phyloP scores from a whole-genome alignment of 2,329 filamentous ascomycete genomes.

The Colletotrichum chlorophyti region DNA sequence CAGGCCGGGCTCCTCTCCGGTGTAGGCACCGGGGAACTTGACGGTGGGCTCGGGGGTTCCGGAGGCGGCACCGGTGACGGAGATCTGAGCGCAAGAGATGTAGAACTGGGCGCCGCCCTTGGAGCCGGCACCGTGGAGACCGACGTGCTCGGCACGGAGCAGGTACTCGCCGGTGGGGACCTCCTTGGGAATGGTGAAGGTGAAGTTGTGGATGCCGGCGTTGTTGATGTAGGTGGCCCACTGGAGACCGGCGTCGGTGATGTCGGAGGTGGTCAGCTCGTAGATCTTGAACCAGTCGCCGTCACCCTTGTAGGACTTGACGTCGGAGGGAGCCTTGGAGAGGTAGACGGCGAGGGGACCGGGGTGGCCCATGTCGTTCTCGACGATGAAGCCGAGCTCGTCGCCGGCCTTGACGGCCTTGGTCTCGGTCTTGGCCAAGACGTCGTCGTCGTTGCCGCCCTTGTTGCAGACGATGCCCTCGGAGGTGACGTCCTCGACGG shows the following conservation, averaged over 20 bases:
- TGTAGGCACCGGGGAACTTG: slow-evolving; percentile 41
- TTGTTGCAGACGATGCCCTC: slow-evolving; percentile 47
- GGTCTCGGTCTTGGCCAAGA: slow-evolving; percentile 44
- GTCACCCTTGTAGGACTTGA: slow-evolving; percentile 39
- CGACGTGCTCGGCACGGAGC: slow-evolving; percentile 45
- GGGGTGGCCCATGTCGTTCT: slow-evolving; percentile 42
- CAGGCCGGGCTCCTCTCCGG: slow-evolving; percentile 40
- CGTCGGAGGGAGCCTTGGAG: slow-evolving; percentile 41
- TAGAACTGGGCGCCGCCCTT: slow-evolving; percentile 45
- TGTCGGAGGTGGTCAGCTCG: slow-evolving; percentile 37
- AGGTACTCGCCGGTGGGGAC: slow-evolving; percentile 44
- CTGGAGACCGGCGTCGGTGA: slow-evolving; percentile 37
- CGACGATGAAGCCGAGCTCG: slow-evolving; percentile 48
- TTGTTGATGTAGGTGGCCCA: slow-evolving; percentile 41
- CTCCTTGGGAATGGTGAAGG: slow-evolving; percentile 46
- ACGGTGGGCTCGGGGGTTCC: slow-evolving; percentile 38
- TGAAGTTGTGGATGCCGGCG: slow-evolving; percentile 42
- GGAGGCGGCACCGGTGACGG: slow-evolving; percentile 39
- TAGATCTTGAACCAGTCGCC: slow-evolving; percentile 47
- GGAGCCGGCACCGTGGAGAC: slow-evolving; percentile 39
- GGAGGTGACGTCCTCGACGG: slow-evolving; percentile 45
- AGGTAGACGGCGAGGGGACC: slow-evolving; percentile 46
- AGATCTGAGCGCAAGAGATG: slow-evolving; percentile 43
- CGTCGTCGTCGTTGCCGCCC: slow-evolving; percentile 43
- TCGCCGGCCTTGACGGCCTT: slow-evolving; percentile 45